Base-by-base conservation (phyloP, 106 monocot species). In the Dendrobium huoshanense region DNA sequence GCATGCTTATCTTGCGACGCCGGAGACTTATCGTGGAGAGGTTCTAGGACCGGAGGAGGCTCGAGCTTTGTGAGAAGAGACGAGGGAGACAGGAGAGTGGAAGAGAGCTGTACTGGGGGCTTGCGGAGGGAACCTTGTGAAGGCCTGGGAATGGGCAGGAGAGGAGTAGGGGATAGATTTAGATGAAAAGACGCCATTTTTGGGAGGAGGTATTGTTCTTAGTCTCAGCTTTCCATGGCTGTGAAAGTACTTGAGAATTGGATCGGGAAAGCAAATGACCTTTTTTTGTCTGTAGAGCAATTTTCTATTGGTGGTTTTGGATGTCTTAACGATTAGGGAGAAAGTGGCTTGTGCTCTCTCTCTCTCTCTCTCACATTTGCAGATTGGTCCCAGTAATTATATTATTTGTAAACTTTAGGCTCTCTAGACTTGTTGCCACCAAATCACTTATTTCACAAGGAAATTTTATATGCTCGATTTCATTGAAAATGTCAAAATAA, bases 151-250 rank as follows among this genome's bases (percentile, higher is more conserved):
- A 74, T 65, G 8, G 76, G 78, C 59, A 83, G 80, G 55, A 54
- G 80, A 37, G 84, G 47, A 29, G 84, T 80, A 7, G 87, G 55
- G 25, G 86, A 83, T 64, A 86, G n/a, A 51, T 84, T 88, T 70
- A 84, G 86, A 84, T 84, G 86, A 55, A 91, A 78, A 64, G 83
- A 84, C 31, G 88, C 72, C 91, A 91, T 91, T 85, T 75, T 77
- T 44, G 67, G 68, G 42, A 81, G 16, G 42, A 72, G 47, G 8
- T 81, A 43, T 81, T 81, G 9, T 13, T 75, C 19, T 74, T 1
- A 24, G 25, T 81, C 3, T 74, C 25, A 82, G n/a, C 44, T 77
- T 77, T 77, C 67, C 82, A 82, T 68, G 77, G 65, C 81, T 25
- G 45, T 18, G 0, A 74, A 41, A 76, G 76, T 24, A 48, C 8